Evolutionary conservation across 352 stramenopile genomes (phyloP).

Genomic region (Globisporangium solare): DNA sequence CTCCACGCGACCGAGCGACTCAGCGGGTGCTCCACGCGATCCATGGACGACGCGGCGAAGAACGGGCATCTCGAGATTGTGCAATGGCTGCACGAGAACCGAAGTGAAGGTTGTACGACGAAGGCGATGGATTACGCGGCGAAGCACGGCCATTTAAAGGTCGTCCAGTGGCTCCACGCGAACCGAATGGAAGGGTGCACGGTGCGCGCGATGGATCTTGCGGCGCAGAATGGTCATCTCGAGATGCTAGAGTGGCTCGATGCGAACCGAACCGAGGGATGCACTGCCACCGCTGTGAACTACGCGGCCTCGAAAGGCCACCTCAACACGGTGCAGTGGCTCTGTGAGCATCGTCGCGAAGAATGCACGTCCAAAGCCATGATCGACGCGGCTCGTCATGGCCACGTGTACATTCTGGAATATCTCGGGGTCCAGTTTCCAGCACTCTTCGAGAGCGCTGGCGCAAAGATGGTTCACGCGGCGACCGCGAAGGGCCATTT

Average conservation of each 20-base stretch:
- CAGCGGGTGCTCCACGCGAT: conserved; percentile 45
- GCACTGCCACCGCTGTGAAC: conserved; percentile 58
- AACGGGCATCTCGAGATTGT: conserved; percentile 46
- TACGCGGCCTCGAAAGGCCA: conserved; percentile 52
- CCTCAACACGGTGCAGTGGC: conserved; percentile 52
- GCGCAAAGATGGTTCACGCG: conserved; percentile 60
- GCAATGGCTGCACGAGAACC: conserved; percentile 55
- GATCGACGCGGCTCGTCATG: conserved; percentile 51
- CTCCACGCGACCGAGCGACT: conserved; percentile 40
- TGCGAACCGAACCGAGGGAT: conserved; percentile 56
- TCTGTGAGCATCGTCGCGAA: conserved; percentile 42
- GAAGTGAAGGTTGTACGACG: conserved; percentile 52
- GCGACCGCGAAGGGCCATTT: conserved; percentile 57
- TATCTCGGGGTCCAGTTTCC: conserved; percentile 44
- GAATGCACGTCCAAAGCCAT: conserved; percentile 49
- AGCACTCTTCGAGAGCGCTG: conserved; percentile 39
- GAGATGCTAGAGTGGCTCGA: conserved; percentile 69
- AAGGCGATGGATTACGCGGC: conserved; percentile 65
- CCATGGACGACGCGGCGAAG: conserved; percentile 57
- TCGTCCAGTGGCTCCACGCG: conserved; percentile 58
- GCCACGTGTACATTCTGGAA: conserved; percentile 54
- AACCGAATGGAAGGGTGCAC: conserved; percentile 43
- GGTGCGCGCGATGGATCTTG: conserved; percentile 58
- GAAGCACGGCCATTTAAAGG: conserved; percentile 40
- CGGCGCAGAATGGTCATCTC: conserved; percentile 53